Conservation (phyloP, 2,329 filamentous ascomycete species). For the Phaeophleospora eucalypticola region DNA sequence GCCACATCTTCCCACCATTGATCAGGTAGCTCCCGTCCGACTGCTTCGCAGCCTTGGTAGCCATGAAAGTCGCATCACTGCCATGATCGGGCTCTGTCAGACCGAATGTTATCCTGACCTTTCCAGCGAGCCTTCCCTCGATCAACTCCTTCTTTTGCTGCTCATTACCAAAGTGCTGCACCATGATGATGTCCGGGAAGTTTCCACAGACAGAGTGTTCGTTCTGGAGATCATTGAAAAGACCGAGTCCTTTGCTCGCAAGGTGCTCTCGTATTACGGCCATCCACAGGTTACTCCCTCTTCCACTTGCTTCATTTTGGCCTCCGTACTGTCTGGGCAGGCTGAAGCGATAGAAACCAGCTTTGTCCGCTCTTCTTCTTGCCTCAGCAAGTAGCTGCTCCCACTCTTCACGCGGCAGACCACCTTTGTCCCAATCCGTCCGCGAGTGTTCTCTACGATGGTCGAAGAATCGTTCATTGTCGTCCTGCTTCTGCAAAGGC, state of each 20-base stretch:
- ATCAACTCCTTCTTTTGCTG: slow-evolving; percentile 55
- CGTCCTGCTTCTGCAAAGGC: slow-evolving; percentile 52
- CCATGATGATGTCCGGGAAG: slow-evolving; percentile 60
- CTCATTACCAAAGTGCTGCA: slow-evolving; percentile 56
- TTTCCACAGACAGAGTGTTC: slow-evolving; percentile 61
- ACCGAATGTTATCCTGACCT: slow-evolving; percentile 57
- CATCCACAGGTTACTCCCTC: slow-evolving; percentile 59
- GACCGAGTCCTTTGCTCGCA: slow-evolving; percentile 54
- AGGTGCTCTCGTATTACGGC: slow-evolving; percentile 58
- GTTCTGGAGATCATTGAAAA: slow-evolving; percentile 62
- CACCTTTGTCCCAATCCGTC: slow-evolving; percentile 57
- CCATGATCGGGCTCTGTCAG: slow-evolving; percentile 60
- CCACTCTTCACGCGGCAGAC: slow-evolving; percentile 57
- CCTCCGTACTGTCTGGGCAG: slow-evolving; percentile 56
- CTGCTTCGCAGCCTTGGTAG: slow-evolving; percentile 48
- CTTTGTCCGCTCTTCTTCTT: slow-evolving; percentile 51
- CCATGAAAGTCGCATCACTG: slow-evolving; percentile 61
- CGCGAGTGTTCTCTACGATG: slow-evolving; percentile 59
- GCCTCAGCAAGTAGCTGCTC: slow-evolving; percentile 51
- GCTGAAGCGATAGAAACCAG: slow-evolving; percentile 58
- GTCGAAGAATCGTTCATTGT: slow-evolving; percentile 64
- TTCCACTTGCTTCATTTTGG: slow-evolving; percentile 40
- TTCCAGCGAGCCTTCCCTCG: slow-evolving; percentile 48
- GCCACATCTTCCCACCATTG: slow-evolving; percentile 61
- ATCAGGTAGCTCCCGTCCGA: slow-evolving; percentile 50